Conservation (phyloP, 345 rosid genomes). For the Hevea brasiliensis region DNA sequence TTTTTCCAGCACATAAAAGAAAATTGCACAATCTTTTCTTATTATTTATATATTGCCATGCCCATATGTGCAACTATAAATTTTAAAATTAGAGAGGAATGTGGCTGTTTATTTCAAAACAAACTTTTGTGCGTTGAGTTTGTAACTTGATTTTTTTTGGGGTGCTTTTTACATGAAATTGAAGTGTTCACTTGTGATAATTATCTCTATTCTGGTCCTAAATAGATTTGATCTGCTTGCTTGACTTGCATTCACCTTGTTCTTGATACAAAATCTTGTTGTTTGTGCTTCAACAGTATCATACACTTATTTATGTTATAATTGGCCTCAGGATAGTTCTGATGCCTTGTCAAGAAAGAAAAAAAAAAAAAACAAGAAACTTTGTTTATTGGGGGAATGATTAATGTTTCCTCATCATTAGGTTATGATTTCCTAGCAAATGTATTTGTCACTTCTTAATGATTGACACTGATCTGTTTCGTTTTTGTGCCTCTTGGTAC, state of each 20-base stretch:
- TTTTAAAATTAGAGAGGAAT: not conserved
- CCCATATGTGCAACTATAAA: too few species aligned
- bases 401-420: not conserved
- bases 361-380: not conserved
- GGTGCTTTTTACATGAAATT: not conserved
- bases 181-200: not conserved
- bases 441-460: conserved; percentile 11
- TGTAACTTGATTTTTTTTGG: not conserved
- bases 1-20: not conserved
- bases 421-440: conserved; percentile 11
- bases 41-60: not conserved
- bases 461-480: conserved; percentile 7
- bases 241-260: not conserved
- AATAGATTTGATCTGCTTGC: not conserved
- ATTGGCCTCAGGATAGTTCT: not conserved
- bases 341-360: not conserved
- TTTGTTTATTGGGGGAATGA: not conserved
- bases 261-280: not conserved
- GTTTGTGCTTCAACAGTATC: not conserved
- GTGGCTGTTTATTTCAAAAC: not conserved
- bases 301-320: not conserved
- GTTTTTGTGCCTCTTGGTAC: conserved; percentile 19
- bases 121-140: not conserved
- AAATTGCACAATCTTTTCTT: not conserved
- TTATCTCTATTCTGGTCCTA: not conserved